These are phyloP conservation scores for Seiridium cupressi DNA, from an alignment of 2,329 filamentous ascomycete genomes.

Conservation along the genomic window DNA sequence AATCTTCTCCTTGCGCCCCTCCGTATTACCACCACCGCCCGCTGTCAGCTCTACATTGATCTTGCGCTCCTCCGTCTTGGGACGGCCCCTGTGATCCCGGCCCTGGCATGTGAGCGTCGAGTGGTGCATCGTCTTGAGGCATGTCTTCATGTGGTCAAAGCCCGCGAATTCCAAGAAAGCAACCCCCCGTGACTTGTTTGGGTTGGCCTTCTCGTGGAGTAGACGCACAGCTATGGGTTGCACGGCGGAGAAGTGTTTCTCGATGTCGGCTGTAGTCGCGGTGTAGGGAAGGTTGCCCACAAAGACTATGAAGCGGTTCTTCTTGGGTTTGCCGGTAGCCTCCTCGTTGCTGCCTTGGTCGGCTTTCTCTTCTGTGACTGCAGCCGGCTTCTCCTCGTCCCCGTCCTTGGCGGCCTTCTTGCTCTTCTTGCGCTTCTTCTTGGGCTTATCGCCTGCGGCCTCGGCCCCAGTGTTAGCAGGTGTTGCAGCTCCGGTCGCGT, in stretches of 20 bases:
- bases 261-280: constrained; percentile 68
- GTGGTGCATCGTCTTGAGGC: constrained; percentile 88
- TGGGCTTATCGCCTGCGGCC: constrained; percentile 17
- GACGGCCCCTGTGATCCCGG: constrained; percentile 33
- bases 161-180: constrained; percentile 88
- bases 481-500: neutral
- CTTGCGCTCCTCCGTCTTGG: constrained; percentile 55
- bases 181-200: constrained; percentile 68
- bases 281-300: constrained; percentile 88
- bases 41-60: constrained; percentile 95
- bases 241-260: constrained; percentile 75
- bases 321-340: constrained; percentile 15
- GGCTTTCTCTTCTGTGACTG: constrained; percentile 1
- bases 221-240: constrained; percentile 70
- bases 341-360: constrained; percentile 9
- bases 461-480: neutral
- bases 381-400: constrained; percentile 11
- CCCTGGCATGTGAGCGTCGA: constrained; percentile 59
- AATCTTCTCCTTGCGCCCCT: constrained; percentile 72
- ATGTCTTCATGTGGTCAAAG: constrained; percentile 89
- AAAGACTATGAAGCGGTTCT: constrained; percentile 73
- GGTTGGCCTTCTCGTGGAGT: constrained; percentile 63
- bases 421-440: constrained; percentile 32
- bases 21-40: constrained; percentile 80
- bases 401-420: constrained; percentile 14